Base-by-base conservation (phyloP, 2,329 filamentous ascomycete genomes). In the Clarireedia paspali region DNA sequence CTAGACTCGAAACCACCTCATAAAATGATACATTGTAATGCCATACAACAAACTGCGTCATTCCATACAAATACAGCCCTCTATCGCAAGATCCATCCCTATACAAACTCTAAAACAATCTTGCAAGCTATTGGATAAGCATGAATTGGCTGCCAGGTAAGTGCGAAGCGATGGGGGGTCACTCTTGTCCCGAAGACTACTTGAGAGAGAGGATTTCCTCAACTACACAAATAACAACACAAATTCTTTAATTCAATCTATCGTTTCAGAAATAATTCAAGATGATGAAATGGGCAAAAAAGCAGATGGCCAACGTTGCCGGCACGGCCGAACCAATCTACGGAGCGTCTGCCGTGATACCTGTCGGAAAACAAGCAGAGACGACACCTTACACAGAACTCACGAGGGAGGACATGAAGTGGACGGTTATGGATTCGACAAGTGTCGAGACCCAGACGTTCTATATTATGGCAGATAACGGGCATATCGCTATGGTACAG, bases 261-360 rank as follows among this genome's bases (percentile, higher is more conserved):
- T 23, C 38, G 30, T 5, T 17, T 48, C 46, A 36, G 55, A 47
- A 50, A 44, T 40, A 48, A 47, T 62, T 65, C 71, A 80, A 69
- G 73, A 94, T 89, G 85, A 91, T 95, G 78, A 94, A 90, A 78
- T 96, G 91, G 91, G 86, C 91, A 66, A 94, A 95, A 76, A 87
- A 92, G 74, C 84, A 87, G 90, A 73, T 87, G 74, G 82, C 80
- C 72, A 79, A 91, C 73, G 91, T 96, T 71, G 91, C 91, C 70
- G 91, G 95, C 74, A 97, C 92, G 55, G 88, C 95, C 73, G 91
- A 96, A 79, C 92, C 92, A 70, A 88, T 95, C 74, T 96, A 99
- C 72, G 94, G 94, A 63, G 85, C 92, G 50, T 81, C 84, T 6
- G 92, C 91, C 67, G 89, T 97, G 72, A 87, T 83, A 69, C 86